phyloP scores from a whole-genome alignment of 1,284 basidiomycete species.

The Fomitopsis palustris region DNA sequence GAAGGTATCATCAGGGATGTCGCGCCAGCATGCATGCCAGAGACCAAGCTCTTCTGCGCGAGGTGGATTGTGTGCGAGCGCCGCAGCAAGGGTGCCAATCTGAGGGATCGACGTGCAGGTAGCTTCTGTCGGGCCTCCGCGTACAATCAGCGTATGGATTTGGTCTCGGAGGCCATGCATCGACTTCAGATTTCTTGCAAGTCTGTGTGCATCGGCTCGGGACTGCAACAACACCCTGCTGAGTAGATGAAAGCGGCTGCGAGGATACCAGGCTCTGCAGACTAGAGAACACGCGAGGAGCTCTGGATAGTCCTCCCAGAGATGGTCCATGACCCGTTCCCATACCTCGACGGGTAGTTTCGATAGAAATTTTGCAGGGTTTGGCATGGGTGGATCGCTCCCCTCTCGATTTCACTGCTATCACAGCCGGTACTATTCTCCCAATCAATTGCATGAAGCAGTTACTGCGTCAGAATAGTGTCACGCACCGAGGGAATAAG shows the following conservation, averaged over 20 bases:
- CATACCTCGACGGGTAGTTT: conserved; percentile 16
- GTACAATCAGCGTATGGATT: neutral
- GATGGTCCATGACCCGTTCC: conserved; percentile 23
- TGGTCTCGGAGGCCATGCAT: neutral
- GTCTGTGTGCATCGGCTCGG: neutral
- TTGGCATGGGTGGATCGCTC: no score
- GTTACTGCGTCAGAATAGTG: no score
- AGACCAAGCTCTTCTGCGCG: neutral
- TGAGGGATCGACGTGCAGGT: neutral
- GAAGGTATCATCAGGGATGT: neutral
- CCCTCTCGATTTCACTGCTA: no score
- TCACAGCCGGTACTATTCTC: no score
- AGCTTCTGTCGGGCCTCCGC: neutral
- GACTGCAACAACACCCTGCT: neutral
- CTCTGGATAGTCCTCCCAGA: conserved; percentile 17
- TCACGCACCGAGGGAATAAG: no score
- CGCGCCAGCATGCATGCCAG: neutral
- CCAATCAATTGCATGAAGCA: no score
- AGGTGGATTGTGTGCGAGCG: neutral
- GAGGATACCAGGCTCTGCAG: conserved; percentile 24
- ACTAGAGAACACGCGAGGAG: conserved; percentile 25
- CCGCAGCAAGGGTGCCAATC: neutral
- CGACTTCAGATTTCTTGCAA: neutral
- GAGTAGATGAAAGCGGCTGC: neutral
- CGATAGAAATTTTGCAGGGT: neutral